phyloP scores from a whole-genome alignment of 257 asterid genomes.

The Ligustrum vulgare region DNA sequence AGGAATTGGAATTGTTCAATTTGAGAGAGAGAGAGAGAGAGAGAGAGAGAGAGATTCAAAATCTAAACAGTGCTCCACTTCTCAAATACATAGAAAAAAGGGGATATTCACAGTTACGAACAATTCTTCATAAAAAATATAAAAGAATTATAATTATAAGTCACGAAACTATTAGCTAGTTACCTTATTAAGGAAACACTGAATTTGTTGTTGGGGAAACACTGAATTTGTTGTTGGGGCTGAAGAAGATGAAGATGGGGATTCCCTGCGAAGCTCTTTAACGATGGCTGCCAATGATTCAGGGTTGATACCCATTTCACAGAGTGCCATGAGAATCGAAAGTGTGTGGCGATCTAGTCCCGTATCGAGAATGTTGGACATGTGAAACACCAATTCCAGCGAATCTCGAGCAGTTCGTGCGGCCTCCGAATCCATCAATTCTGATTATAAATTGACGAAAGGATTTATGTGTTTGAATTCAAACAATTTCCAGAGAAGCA shows the following conservation, averaged over 20 bases:
- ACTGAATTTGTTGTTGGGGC: slow-evolving; percentile 30
- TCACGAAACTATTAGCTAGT: not conserved
- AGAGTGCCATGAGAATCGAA: slow-evolving; percentile 70
- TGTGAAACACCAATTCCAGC: slow-evolving; percentile 65
- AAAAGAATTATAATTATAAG: not conserved
- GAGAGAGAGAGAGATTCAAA: too few species aligned
- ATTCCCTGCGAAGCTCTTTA: slow-evolving; percentile 64
- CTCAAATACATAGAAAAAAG: not conserved
- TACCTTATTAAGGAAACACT: slow-evolving; percentile 36
- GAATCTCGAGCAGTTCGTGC: slow-evolving; percentile 75
- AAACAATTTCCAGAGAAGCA: not conserved
- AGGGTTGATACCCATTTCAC: slow-evolving; percentile 74
- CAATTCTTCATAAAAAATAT: not conserved
- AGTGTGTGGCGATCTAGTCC: slow-evolving; percentile 82
- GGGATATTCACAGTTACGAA: not conserved
- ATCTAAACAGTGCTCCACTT: not conserved
- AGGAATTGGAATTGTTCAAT: too few species aligned
- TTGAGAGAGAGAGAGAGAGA: too few species aligned
- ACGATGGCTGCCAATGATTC: slow-evolving; percentile 77
- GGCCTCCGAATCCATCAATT: slow-evolving; percentile 74
- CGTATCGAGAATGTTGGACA: slow-evolving; percentile 80
- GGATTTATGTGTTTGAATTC: not conserved
- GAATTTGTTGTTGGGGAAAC: slow-evolving; percentile 26
- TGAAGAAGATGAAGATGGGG: slow-evolving; percentile 26
- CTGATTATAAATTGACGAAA: too few species aligned